phyloP scores from a whole-genome alignment of 495 filamentous ascomycete species.

The Talaromyces proteolyticus region DNA sequence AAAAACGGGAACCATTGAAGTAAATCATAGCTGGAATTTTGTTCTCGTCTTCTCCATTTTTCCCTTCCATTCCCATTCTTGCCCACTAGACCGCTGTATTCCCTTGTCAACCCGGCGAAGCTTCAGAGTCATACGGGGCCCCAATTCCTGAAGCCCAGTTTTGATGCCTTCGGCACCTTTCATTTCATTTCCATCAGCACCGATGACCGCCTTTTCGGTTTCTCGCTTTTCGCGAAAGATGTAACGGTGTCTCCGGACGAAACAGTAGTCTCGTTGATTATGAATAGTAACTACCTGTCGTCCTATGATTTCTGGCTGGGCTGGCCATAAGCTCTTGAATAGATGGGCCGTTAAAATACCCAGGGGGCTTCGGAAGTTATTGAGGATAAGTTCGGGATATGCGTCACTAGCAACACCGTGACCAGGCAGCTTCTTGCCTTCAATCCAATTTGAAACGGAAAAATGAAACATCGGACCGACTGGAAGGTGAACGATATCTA shows the following conservation, averaged over 20 bases:
- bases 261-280: constrained; percentile 96
- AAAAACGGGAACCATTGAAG: too few relatives aligned
- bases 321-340: constrained; percentile 78
- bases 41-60: constrained; percentile 90
- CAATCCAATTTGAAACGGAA: constrained; percentile 76
- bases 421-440: constrained; percentile 75
- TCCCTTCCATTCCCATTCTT: constrained; percentile 94
- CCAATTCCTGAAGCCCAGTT: constrained; percentile 79
- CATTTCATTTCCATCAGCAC: constrained; percentile 79
- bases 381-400: constrained; percentile 88
- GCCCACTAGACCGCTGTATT: constrained; percentile 71
- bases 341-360: constrained; percentile 84
- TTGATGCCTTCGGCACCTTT: constrained; percentile 76
- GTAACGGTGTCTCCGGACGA: constrained; percentile 84
- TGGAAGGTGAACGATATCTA: constrained; percentile 80
- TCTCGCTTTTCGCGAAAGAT: constrained; percentile 80
- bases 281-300: constrained; percentile 88
- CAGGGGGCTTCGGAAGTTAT: constrained; percentile 90
- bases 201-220: constrained; percentile 83
- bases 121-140: constrained; percentile 81
- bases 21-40: constrained; percentile 73
- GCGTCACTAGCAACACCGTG: constrained; percentile 87
- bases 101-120: constrained; percentile 87
- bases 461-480: constrained; percentile 85
- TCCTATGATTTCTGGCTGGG: constrained; percentile 73